Evolutionary conservation across 2,329 filamentous ascomycete genomes (phyloP).

Genomic region (Venturia oleaginea): DNA sequence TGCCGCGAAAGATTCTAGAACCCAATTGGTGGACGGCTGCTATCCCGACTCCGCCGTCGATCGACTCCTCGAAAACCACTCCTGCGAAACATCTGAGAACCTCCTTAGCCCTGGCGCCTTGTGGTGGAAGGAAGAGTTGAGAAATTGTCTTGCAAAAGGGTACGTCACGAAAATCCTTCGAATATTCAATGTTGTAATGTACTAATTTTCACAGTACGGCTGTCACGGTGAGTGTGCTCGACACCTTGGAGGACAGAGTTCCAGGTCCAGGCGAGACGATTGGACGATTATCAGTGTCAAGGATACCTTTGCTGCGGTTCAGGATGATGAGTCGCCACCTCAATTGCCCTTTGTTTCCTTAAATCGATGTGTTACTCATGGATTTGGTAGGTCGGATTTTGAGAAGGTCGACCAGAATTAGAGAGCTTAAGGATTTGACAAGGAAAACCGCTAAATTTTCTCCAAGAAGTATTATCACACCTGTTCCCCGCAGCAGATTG

Average conservation of each 20-base stretch:
- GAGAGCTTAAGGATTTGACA: too few species aligned
- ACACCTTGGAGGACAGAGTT: background rate
- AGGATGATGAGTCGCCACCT: background rate
- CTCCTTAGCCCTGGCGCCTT: background rate
- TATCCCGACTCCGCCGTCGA: background rate
- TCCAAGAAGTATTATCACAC: too few species aligned
- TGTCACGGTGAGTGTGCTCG: background rate
- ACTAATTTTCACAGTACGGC: background rate
- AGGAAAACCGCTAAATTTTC: too few species aligned
- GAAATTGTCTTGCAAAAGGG: background rate
- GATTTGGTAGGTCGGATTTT: background rate
- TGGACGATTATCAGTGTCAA: background rate
- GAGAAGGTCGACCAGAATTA: background rate
- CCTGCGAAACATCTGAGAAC: background rate
- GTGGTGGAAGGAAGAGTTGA: background rate
- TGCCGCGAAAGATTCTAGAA: background rate
- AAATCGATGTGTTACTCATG: background rate
- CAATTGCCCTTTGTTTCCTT: background rate
- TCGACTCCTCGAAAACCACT: background rate
- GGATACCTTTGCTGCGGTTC: background rate
- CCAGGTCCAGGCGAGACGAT: background rate
- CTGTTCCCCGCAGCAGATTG: too few species aligned
- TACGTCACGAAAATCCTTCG: background rate
- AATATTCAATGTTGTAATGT: background rate
- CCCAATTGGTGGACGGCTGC: background rate